Conservation (phyloP, 371 early-diverging fungal genomes). For the Rhizomucor miehei region DNA sequence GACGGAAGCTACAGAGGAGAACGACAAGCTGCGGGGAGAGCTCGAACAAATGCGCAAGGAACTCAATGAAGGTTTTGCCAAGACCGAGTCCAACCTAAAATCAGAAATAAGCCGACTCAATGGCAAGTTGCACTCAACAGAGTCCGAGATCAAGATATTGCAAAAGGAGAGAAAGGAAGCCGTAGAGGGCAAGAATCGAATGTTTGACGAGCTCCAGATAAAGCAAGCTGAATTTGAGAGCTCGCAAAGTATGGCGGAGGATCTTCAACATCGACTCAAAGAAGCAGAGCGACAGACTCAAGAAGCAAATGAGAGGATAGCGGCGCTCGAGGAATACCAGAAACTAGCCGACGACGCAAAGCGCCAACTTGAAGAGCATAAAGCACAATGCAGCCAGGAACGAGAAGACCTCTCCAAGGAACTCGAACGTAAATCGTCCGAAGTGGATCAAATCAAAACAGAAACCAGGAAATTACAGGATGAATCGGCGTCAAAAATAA, state of each 20-base stretch:
- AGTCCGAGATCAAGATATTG: constrained; percentile 35
- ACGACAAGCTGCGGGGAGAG: constrained; percentile 29
- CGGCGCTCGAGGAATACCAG: constrained; percentile 50
- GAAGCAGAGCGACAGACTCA: constrained; percentile 49
- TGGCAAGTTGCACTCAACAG: constrained; percentile 25
- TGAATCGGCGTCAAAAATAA: constrained; percentile 1
- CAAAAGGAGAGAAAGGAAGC: constrained; percentile 45
- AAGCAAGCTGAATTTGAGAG: constrained; percentile 72
- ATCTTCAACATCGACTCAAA: constrained; percentile 50
- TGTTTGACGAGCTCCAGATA: constrained; percentile 63
- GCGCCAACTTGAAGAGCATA: constrained; percentile 22
- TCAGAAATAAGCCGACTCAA: constrained; percentile 26
- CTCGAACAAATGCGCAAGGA: constrained; percentile 8
- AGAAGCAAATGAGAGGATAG: constrained; percentile 49
- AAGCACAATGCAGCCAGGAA: constrained; percentile 35
- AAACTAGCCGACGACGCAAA: constrained; percentile 20
- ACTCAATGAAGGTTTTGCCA: constrained; percentile 11
- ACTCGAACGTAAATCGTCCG: constrained; percentile 12
- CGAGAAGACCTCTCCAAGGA: constrained; percentile 17
- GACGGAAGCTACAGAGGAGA: constrained; percentile 49
- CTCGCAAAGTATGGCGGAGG: constrained; percentile 59
- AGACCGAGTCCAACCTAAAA: constrained; percentile 21
- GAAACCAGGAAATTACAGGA: background rate
- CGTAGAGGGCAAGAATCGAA: constrained; percentile 51
- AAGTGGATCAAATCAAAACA: constrained; percentile 5